Percentiles rank a stretch among this genome's conserved stretches.
These are phyloP conservation scores for Solanum paucissectum DNA, from an alignment of 257 asterid species.

Conservation along the genomic window DNA sequence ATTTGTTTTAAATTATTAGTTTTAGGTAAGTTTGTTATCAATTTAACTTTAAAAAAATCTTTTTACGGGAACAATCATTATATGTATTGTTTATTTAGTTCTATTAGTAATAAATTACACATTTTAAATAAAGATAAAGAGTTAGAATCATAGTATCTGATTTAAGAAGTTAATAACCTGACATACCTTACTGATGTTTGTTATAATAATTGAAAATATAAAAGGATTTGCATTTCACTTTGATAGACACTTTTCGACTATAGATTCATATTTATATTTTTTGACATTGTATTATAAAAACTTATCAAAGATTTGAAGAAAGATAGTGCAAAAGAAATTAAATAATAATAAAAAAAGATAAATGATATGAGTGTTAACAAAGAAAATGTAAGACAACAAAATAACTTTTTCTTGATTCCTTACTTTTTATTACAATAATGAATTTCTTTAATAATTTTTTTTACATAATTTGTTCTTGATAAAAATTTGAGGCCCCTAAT, in stretches of 20 bases:
- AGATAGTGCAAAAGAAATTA: too few relatives aligned
- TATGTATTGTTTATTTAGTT: background rate
- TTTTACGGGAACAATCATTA: background rate
- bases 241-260: too few relatives aligned
- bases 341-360: too few relatives aligned
- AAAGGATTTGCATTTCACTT: background rate
- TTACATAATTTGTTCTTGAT: too few relatives aligned
- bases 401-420: background rate
- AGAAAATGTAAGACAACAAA: background rate
- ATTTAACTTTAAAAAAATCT: too few relatives aligned
- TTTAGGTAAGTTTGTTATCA: background rate
- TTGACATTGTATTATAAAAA: too few relatives aligned
- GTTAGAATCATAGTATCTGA: background rate
- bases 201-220: background rate
- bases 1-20: too few relatives aligned
- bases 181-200: too few relatives aligned
- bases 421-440: background rate
- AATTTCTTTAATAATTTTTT: too few relatives aligned
- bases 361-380: background rate
- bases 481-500: background rate
- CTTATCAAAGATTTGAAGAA: background rate
- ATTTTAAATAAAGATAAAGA: too few relatives aligned
- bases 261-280: background rate
- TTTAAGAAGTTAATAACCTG: background rate
- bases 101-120: background rate